Percentiles rank a stretch among this genome's conserved stretches.
Conservation (phyloP, 192 early-diverging fungal species). For the Coemansia sp. region DNA sequence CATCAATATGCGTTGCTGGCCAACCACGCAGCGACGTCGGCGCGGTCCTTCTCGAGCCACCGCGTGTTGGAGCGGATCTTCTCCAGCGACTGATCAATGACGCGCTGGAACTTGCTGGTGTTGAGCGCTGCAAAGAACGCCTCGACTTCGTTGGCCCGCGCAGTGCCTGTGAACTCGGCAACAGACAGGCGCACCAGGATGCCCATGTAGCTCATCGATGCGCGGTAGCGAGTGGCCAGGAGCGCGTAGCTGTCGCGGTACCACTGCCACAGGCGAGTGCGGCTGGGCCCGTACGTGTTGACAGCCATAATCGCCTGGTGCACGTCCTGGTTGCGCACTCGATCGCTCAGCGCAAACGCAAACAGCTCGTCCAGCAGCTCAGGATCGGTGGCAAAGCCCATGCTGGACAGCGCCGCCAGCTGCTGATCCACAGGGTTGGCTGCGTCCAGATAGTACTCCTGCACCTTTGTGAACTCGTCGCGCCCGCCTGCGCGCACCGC, state of each 20-base stretch:
- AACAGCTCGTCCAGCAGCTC: slow-evolving; percentile 63
- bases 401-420: slow-evolving; percentile 62
- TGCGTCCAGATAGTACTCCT: slow-evolving; percentile 63
- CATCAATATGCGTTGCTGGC: slow-evolving; percentile 14
- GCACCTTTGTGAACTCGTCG: slow-evolving; percentile 63
- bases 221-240: slow-evolving; percentile 62
- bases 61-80: slow-evolving; percentile 60
- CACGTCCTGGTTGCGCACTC: slow-evolving; percentile 76
- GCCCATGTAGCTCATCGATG: slow-evolving; percentile 63
- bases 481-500: slow-evolving; percentile 65
- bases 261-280: slow-evolving; percentile 67
- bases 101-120: slow-evolving; percentile 56
- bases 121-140: slow-evolving; percentile 57
- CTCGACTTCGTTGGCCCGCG: slow-evolving; percentile 62
- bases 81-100: slow-evolving; percentile 74
- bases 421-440: slow-evolving; percentile 67
- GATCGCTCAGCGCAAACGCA: slow-evolving; percentile 62
- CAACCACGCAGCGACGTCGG: slow-evolving; percentile 43
- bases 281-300: slow-evolving; percentile 56
- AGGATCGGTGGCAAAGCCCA: slow-evolving; percentile 60
- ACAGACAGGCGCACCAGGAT: slow-evolving; percentile 67
- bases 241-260: slow-evolving; percentile 63
- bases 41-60: slow-evolving; percentile 49
- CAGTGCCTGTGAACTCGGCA: slow-evolving; percentile 59
- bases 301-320: slow-evolving; percentile 53